A percentile compares a stretch with the other conserved stretches of the same genome.
These are phyloP conservation scores for Trichosanthes truncata DNA, from an alignment of 306 rosid genomes.

Conservation along the genomic window DNA sequence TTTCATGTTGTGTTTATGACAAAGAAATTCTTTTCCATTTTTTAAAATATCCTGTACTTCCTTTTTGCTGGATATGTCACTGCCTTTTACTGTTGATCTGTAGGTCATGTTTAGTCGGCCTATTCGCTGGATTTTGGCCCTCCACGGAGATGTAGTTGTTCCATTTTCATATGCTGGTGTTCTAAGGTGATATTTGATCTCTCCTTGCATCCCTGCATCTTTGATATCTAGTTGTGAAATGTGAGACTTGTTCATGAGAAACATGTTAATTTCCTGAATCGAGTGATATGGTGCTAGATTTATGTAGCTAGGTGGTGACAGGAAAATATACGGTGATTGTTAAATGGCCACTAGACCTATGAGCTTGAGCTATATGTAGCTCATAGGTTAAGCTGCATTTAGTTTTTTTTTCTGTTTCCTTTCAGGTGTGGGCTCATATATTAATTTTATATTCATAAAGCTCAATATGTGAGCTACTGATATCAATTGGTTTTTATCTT, in stretches of 20 bases:
- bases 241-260: background rate
- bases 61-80: background rate
- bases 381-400: background rate
- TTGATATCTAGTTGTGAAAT: background rate
- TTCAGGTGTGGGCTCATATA: background rate
- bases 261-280: background rate
- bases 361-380: background rate
- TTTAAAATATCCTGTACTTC: background rate
- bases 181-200: slow-evolving; percentile 38
- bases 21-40: background rate
- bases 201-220: background rate
- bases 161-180: slow-evolving; percentile 84
- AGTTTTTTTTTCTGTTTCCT: background rate
- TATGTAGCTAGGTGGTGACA: background rate
- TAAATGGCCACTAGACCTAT: background rate
- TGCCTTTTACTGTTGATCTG: slow-evolving; percentile 15
- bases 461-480: background rate
- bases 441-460: background rate
- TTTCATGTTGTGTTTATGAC: background rate
- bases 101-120: slow-evolving; percentile 93
- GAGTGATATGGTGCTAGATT: background rate
- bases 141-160: slow-evolving; percentile 68
- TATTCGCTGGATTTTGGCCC: slow-evolving; percentile 89
- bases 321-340: background rate
- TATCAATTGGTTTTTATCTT: background rate